Percentiles rank a stretch among this genome's conserved stretches.
Evolutionary conservation across 2,329 filamentous ascomycete species (phyloP).

Genomic region (Alternaria angustiovoidea): DNA sequence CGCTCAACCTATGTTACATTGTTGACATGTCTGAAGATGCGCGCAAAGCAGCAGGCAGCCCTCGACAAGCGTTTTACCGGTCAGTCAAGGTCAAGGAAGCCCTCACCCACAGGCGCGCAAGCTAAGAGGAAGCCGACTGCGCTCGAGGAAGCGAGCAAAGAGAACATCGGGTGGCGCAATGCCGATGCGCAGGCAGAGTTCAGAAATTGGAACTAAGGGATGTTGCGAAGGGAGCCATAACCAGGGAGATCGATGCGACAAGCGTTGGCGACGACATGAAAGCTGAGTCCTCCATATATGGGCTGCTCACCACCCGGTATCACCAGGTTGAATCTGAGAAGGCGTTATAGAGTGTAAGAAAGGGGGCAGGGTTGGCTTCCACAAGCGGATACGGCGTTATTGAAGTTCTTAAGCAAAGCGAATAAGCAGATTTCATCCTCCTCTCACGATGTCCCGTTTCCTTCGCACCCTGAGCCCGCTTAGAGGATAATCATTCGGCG

Average conservation of each 20-base stretch:
- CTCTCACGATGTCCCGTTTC: too few relatives aligned
- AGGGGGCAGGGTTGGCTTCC: background rate
- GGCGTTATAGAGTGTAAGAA: background rate
- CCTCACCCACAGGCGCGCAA: slow-evolving; percentile 13
- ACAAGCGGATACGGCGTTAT: background rate
- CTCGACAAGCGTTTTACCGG: slow-evolving; percentile 37
- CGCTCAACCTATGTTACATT: too few relatives aligned
- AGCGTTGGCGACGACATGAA: background rate
- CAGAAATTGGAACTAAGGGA: slow-evolving; percentile 36
- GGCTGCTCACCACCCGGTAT: background rate
- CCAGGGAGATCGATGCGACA: background rate
- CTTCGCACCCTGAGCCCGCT: too few relatives aligned
- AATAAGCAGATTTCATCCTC: background rate
- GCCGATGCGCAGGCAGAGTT: slow-evolving; percentile 39
- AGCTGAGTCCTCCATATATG: background rate
- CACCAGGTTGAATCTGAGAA: background rate
- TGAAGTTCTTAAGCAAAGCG: background rate
- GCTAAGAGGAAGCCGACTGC: slow-evolving; percentile 34
- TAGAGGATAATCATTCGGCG: too few relatives aligned
- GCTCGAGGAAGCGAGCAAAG: slow-evolving; percentile 40
- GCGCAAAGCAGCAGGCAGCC: slow-evolving; percentile 41
- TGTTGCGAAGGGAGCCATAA: background rate
- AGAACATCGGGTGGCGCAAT: slow-evolving; percentile 43
- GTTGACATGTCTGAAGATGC: slow-evolving; percentile 32
- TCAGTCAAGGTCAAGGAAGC: slow-evolving; percentile 24